A percentile compares a stretch with the other conserved stretches of the same genome.
Evolutionary conservation across 306 rosid species (phyloP).

Genomic region (Cucumis hystrix): DNA sequence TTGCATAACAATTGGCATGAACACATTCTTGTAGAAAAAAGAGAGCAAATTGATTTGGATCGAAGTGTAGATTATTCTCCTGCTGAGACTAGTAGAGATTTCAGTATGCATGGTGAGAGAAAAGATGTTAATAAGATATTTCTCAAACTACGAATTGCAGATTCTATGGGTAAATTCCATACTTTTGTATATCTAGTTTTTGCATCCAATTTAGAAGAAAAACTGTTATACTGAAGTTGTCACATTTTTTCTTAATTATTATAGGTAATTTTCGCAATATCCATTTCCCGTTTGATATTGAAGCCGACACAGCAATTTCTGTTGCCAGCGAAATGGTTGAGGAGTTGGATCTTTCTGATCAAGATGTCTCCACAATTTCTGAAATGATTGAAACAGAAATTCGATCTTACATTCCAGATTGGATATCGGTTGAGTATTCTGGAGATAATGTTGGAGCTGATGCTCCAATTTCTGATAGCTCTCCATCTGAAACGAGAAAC

Average conservation of each 20-base stretch:
- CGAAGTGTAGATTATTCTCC: slow-evolving; percentile 18
- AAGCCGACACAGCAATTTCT: slow-evolving; percentile 67
- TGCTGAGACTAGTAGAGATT: slow-evolving; percentile 42
- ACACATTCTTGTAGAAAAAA: slow-evolving; percentile 21
- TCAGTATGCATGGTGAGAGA: slow-evolving; percentile 76
- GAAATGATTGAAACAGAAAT: slow-evolving; percentile 71
- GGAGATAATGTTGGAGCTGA: slow-evolving; percentile 18
- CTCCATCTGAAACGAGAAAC: slow-evolving; percentile 24
- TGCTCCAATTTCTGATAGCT: slow-evolving; percentile 14
- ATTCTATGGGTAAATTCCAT: slow-evolving; percentile 47
- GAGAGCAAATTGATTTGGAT: slow-evolving; percentile 16
- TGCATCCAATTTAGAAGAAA: neutral
- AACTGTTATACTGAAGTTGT: neutral
- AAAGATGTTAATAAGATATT: slow-evolving; percentile 63
- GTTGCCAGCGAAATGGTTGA: slow-evolving; percentile 99
- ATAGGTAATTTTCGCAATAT: slow-evolving; percentile 75
- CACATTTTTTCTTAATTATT: neutral
- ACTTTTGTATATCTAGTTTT: neutral
- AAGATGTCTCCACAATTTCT: slow-evolving; percentile 81
- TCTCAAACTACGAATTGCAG: slow-evolving; percentile 73
- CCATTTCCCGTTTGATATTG: slow-evolving; percentile 88
- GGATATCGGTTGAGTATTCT: slow-evolving; percentile 30
- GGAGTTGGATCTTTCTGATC: slow-evolving; percentile 84
- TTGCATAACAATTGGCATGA: slow-evolving; percentile 17
- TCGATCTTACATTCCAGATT: slow-evolving; percentile 47